Percentiles rank a stretch among this genome's conserved stretches.
Conservation (phyloP, 495 filamentous ascomycete genomes). For the Glarea lozoyensis region DNA sequence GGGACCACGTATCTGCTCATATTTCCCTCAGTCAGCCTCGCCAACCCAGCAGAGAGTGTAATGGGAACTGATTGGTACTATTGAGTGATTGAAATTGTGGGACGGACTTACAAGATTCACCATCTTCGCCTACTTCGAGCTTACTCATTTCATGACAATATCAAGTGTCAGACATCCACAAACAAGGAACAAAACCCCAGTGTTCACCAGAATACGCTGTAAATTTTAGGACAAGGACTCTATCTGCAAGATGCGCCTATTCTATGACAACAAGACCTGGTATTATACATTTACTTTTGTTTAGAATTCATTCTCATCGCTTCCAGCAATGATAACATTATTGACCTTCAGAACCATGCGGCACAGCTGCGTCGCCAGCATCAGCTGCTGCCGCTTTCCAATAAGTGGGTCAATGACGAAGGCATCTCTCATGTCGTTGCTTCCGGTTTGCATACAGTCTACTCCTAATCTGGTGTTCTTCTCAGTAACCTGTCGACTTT, state of each 20-base stretch:
- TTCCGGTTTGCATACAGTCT: conserved; percentile 93
- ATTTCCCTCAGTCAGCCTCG: too few relatives aligned
- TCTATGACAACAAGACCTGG: conserved; percentile 15
- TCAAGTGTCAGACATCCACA: not conserved
- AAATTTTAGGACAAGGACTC: conserved; percentile 5
- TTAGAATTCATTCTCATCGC: conserved; percentile 88
- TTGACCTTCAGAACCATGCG: conserved; percentile 98
- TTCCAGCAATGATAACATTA: conserved; percentile 93
- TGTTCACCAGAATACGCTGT: too few relatives aligned
- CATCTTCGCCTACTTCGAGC: too few relatives aligned
- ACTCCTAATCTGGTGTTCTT: conserved; percentile 80
- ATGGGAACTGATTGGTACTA: too few relatives aligned
- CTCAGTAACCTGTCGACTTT: conserved; percentile 90
- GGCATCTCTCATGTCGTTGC: conserved; percentile 92
- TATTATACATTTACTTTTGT: conserved; percentile 23
- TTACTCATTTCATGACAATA: too few relatives aligned
- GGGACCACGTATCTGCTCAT: too few relatives aligned
- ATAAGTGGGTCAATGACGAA: conserved; percentile 98
- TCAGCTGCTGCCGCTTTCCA: conserved; percentile 91
- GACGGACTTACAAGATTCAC: too few relatives aligned
- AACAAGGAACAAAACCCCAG: too few relatives aligned
- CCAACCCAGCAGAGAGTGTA: too few relatives aligned
- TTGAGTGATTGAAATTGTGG: too few relatives aligned
- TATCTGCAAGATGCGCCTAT: conserved; percentile 10
- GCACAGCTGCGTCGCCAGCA: conserved; percentile 94